Evolutionary conservation across 805 yeast genomes (phyloP).

Genomic region (Kodamaea hsintzibuensis): DNA sequence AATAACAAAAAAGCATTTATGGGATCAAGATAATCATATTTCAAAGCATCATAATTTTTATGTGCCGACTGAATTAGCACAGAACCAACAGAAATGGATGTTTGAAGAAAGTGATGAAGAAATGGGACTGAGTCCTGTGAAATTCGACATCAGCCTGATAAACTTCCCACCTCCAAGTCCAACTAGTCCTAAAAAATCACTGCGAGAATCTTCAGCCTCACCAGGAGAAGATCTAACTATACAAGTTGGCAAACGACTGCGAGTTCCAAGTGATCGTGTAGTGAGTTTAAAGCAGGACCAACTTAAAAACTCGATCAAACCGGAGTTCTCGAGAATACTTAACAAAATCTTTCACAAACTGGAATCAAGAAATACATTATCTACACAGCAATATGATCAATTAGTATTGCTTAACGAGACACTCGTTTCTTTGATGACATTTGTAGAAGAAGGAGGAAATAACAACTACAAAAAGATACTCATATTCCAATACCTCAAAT

Average conservation of each 20-base stretch:
- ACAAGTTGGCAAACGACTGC: neutral
- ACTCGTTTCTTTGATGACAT: slow-evolving; percentile 20
- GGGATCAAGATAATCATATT: slow-evolving; percentile 42
- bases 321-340: slow-evolving; percentile 20
- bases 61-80: slow-evolving; percentile 37
- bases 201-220: slow-evolving; percentile 23
- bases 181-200: neutral
- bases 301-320: slow-evolving; percentile 11
- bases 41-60: slow-evolving; percentile 32
- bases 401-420: slow-evolving; percentile 21
- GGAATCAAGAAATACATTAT: slow-evolving; percentile 31
- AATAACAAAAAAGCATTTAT: slow-evolving; percentile 35
- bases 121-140: slow-evolving; percentile 15
- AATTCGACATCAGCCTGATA: slow-evolving; percentile 41
- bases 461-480: slow-evolving; percentile 24
- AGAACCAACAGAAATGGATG: slow-evolving; percentile 25
- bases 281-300: slow-evolving; percentile 12
- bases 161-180: slow-evolving; percentile 14
- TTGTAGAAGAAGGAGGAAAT: slow-evolving; percentile 16
- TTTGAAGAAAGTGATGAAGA: slow-evolving; percentile 7
- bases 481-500: slow-evolving; percentile 41
- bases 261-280: slow-evolving; percentile 4
- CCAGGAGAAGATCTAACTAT: slow-evolving; percentile 15
- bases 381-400: slow-evolving; percentile 34
- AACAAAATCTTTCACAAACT: slow-evolving; percentile 26